Conservation (phyloP, 2,329 filamentous ascomycete species). For the Pseudogymnoascus sp. region DNA sequence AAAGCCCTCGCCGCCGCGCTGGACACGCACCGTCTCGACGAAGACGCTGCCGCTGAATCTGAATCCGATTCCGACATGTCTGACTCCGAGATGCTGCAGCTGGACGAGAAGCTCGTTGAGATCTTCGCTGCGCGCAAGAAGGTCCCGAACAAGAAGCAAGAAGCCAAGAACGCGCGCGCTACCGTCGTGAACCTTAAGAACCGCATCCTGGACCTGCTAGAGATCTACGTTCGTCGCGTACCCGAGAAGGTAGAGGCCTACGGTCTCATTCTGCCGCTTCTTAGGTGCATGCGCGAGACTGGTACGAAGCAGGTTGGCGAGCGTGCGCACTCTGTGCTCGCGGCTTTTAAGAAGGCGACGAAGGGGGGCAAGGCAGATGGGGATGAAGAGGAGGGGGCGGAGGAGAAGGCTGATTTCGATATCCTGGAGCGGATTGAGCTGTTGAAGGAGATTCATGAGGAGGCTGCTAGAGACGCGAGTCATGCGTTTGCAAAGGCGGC, state of each 20-base stretch:
- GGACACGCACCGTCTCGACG: constrained; percentile 60
- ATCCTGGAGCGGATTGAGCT: constrained; percentile 40
- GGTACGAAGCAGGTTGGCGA: constrained; percentile 67
- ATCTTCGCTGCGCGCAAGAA: constrained; percentile 77
- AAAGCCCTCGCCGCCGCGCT: constrained; percentile 72
- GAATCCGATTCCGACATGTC: constrained; percentile 71
- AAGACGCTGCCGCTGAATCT: constrained; percentile 49
- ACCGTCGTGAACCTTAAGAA: constrained; percentile 93
- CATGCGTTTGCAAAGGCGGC: constrained; percentile 69
- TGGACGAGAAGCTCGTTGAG: constrained; percentile 76
- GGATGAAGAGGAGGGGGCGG: constrained; percentile 31
- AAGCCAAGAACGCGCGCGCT: constrained; percentile 80
- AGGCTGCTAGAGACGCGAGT: constrained; percentile 56
- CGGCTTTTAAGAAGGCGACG: constrained; percentile 63
- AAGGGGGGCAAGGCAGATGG: constrained; percentile 45
- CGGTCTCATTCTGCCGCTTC: constrained; percentile 65
- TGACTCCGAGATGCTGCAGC: constrained; percentile 88
- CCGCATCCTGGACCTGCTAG: constrained; percentile 79
- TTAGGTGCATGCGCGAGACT: constrained; percentile 71
- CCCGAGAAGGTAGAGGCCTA: constrained; percentile 62
- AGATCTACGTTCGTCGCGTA: constrained; percentile 78
- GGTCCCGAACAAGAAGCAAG: constrained; percentile 64
- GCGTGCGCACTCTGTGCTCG: constrained; percentile 66
- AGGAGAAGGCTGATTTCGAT: constrained; percentile 19
- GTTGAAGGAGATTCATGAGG: constrained; percentile 61